phyloP scores from a whole-genome alignment of 768 basidiomycete species.

The Boletus pseudopeckii region DNA sequence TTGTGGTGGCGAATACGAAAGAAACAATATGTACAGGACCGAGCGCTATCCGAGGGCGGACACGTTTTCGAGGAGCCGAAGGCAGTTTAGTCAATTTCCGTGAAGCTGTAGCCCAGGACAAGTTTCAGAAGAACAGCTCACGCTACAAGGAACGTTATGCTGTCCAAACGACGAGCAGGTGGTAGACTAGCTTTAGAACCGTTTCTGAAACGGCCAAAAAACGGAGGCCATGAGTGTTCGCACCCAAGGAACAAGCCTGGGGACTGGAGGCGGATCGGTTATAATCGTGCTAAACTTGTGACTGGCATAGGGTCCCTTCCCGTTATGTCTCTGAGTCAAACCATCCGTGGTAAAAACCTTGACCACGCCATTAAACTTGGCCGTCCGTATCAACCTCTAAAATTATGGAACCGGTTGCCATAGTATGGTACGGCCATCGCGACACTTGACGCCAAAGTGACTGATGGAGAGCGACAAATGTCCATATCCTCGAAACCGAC shows the following conservation, averaged over 20 bases:
- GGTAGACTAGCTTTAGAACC: not conserved
- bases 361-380: not conserved
- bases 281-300: slow-evolving; percentile 12
- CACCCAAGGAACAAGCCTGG: slow-evolving; percentile 12
- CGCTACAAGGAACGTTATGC: not conserved
- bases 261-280: slow-evolving; percentile 8
- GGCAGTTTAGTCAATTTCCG: slow-evolving; percentile 21
- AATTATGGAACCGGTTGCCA: not conserved
- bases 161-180: not conserved
- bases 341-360: not conserved
- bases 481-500: not conserved
- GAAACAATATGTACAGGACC: not conserved
- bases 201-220: not conserved
- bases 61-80: slow-evolving; percentile 31
- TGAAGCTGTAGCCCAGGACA: slow-evolving; percentile 1
- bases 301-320: slow-evolving; percentile 25
- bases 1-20: slow-evolving; percentile 20
- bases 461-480: too few species aligned
- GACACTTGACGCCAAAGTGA: too few species aligned
- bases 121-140: not conserved
- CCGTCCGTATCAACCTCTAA: not conserved
- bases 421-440: too few species aligned
- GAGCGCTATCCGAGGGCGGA: slow-evolving; percentile 21
- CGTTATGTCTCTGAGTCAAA: slow-evolving; percentile 8
- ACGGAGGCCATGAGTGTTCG: slow-evolving; percentile 1